Evolutionary conservation across 208 protist species (phyloP).

Genomic region (Vickermania ingenoplastis): DNA sequence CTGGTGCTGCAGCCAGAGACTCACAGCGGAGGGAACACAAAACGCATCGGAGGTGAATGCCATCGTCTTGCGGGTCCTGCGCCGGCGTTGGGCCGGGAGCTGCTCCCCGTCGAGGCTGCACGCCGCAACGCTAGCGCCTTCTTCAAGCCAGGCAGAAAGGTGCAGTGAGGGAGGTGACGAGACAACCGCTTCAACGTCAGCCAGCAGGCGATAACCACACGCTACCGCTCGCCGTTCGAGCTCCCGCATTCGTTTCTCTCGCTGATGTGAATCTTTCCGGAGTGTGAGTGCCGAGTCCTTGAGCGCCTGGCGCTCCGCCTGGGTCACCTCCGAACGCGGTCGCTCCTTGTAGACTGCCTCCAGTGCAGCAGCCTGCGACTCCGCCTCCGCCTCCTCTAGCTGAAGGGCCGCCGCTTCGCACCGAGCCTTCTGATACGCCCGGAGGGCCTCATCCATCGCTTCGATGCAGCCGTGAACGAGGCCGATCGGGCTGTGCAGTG

Average conservation of each 20-base stretch:
- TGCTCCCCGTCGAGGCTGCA: no score
- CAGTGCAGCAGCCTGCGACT: not conserved
- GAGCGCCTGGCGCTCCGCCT: not conserved
- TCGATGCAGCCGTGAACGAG: slow-evolving; percentile 7
- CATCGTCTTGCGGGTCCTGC: no score
- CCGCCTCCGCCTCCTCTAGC: not conserved
- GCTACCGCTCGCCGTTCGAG: not conserved
- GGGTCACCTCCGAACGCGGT: not conserved
- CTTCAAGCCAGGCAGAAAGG: not conserved
- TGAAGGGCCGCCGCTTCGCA: slow-evolving; percentile 1
- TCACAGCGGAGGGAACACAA: no score
- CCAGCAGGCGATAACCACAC: not conserved
- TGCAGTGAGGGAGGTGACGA: not conserved
- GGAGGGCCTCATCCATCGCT: not conserved
- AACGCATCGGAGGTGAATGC: no score
- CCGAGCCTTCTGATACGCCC: slow-evolving; percentile 4
- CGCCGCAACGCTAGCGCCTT: no score
- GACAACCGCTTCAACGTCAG: not conserved
- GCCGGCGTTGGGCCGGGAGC: no score
- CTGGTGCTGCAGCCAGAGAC: no score
- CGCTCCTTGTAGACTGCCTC: no score
- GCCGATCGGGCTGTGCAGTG: not conserved
- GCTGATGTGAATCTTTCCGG: not conserved
- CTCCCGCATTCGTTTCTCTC: not conserved
- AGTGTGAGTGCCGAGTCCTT: not conserved